Evolutionary conservation across 129 eudicot species (phyloP), one percentile per base, ranked within the genome.

Genomic region (Flaveria linearis): DNA sequence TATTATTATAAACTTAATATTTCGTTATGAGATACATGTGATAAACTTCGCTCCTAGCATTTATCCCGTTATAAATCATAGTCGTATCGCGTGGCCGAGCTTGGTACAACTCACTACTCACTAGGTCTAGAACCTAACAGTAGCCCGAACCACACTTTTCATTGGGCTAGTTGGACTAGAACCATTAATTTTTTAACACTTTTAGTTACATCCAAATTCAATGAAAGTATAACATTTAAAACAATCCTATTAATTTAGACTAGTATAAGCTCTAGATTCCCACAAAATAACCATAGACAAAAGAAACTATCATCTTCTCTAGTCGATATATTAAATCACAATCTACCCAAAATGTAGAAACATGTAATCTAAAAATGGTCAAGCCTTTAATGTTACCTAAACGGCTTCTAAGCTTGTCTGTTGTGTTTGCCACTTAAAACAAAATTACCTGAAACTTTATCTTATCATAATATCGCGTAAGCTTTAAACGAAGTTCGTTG

Each of bases 111-210:
- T 53, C 55, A 10, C 3, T 49, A 49, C 15, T 10, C 5, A 55
- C 61, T 55, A 17, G 26, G 41, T 36, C 41, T 45, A 10, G 11
- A 23, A 28, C 64, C 16, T 65, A 36, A 57, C 23, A 23, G 33
- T 64, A 45, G 47, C 33, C 47, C 69, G 42, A 25, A 6, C 71
- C 71, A 65, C 16, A n/a, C 7, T 65, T 39, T 41, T 65, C 50
- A 65, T 16, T 39, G 49, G 71, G 50, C 71, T 65, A 65, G 49
- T 30, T 64, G 12, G 16, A 33, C 50, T 9, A 36, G 70, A 64
- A 26, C 25, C 42, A 6, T 39, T 33, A 1, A 26, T 64, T 9
- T 33, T 63, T 64, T 8, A 10, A 9, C n/a, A 60, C 67, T 11
- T 60, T 4, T 23, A 26, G 67, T 60, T 60, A n/a, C n/a, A 56